A percentile compares a stretch with the other conserved stretches of the same genome.
Evolutionary conservation across 257 asterid genomes (phyloP).

Genomic region (Vinca minor): DNA sequence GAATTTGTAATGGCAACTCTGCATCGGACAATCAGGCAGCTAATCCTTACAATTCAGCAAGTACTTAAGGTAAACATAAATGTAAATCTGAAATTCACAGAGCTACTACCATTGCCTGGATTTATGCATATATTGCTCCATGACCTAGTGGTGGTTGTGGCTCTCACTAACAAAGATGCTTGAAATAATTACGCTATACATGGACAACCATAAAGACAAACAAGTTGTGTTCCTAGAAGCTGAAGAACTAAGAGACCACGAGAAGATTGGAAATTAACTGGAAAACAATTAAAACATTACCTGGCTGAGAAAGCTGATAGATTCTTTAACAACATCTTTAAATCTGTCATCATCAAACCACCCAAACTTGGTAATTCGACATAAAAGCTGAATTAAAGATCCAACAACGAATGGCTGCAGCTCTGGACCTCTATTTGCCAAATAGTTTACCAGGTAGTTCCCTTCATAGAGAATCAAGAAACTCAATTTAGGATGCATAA

Average conservation of each 20-base stretch:
- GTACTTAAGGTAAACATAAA: background rate
- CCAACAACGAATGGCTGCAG: constrained; percentile 88
- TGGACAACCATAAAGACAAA: background rate
- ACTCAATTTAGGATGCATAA: constrained; percentile 9
- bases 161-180: background rate
- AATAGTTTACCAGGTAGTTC: constrained; percentile 85
- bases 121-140: background rate
- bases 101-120: background rate
- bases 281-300: constrained; percentile 41
- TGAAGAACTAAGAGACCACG: background rate
- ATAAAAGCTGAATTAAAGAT: constrained; percentile 77
- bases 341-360: constrained; percentile 97
- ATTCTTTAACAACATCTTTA: constrained; percentile 80
- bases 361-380: constrained; percentile 95
- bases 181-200: background rate
- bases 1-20: background rate
- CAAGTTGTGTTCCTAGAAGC: background rate
- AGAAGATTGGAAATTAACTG: background rate
- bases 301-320: constrained; percentile 84
- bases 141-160: background rate
- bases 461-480: constrained; percentile 64
- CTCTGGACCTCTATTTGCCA: constrained; percentile 97
- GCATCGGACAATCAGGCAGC: background rate
- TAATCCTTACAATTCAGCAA: background rate
- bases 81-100: background rate